Conservation (phyloP, 2,329 filamentous ascomycete species). For the Sphaerulina populicola region DNA sequence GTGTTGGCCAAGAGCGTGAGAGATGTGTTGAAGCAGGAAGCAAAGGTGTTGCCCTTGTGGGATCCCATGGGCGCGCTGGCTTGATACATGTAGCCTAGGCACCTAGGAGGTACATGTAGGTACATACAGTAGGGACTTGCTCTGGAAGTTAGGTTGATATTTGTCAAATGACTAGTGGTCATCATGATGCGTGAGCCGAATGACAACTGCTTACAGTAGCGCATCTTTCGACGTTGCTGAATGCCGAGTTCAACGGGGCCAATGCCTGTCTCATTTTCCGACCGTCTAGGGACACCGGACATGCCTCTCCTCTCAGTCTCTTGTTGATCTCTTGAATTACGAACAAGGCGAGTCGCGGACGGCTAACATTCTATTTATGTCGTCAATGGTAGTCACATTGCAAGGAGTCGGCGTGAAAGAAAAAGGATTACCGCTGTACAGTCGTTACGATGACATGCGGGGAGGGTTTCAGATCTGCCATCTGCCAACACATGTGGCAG, state of each 20-base stretch:
- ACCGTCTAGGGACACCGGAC: neutral
- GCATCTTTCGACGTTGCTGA: neutral
- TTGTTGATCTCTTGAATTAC: too few species aligned
- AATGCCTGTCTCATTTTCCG: conserved; percentile 7
- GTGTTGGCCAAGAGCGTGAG: conserved; percentile 52
- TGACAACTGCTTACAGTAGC: neutral
- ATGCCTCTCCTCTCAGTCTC: too few species aligned
- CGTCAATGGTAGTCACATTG: neutral
- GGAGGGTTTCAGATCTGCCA: neutral
- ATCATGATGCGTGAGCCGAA: neutral
- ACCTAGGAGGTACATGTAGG: too few species aligned
- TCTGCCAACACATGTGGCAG: neutral
- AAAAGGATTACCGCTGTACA: neutral
- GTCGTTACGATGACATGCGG: too few species aligned
- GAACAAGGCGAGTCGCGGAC: too few species aligned
- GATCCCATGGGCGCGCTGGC: conserved; percentile 37
- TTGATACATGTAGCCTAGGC: conserved; percentile 13
- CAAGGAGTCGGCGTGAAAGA: neutral
- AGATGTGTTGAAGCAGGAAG: conserved; percentile 62
- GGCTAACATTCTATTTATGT: neutral
- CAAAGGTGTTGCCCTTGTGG: conserved; percentile 56
- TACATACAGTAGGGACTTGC: too few species aligned
- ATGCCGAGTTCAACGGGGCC: neutral
- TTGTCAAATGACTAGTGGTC: neutral
- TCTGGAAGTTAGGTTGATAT: too few species aligned